Base-by-base conservation (phyloP, 192 early-diverging fungal species). In the Gigaspora rosea region DNA sequence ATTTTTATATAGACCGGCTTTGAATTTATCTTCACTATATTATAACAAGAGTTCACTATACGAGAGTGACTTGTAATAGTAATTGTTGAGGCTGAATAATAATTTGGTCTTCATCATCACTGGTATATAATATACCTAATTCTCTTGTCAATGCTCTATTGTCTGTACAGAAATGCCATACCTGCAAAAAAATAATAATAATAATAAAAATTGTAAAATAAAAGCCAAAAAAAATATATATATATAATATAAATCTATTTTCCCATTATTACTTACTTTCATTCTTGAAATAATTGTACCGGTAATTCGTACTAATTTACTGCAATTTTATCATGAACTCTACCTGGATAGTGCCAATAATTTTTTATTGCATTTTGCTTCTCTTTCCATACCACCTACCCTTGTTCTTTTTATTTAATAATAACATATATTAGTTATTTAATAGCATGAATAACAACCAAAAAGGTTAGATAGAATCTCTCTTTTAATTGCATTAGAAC, bases 271-370 rank as follows among this genome's bases (percentile, higher is more conserved):
- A 70, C 67, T 70, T 51, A 70, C 67, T 51, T 49, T 70, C 9
- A 70, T 70, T 49, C 13, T 51, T 70, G 67, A 70, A 0, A 50
- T 49, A 51, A 33, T 52, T 51, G n/a, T 52, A 22, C 0, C 67
- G 27, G 27, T 27, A 51, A 35, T 20, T 51, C 7, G 48, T 51
- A 52, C 49, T 52, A 70, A 51, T 20, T 73, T 73, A 73, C 0
- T 41, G 36, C 54, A 47, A 73, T 73, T 58, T 33, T 54, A 59
- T 58, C 71, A 73, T 73, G 71, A 59, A 41, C 71, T 56, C 71
- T 2, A 73, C 52, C 56, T 46, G 52, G 11, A 46, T 20, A 16
- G 32, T 59, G 56, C 71, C 71, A 73, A 48, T 73, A 73, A 73
- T 59, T n/a, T 73, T 73, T 58, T 61, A 73, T 56, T 61, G 10